Evolutionary conservation across 164 flowering plant genomes (phyloP), one percentile per base, ranked within the genome.

Genomic region (Liquidambar formosana): DNA sequence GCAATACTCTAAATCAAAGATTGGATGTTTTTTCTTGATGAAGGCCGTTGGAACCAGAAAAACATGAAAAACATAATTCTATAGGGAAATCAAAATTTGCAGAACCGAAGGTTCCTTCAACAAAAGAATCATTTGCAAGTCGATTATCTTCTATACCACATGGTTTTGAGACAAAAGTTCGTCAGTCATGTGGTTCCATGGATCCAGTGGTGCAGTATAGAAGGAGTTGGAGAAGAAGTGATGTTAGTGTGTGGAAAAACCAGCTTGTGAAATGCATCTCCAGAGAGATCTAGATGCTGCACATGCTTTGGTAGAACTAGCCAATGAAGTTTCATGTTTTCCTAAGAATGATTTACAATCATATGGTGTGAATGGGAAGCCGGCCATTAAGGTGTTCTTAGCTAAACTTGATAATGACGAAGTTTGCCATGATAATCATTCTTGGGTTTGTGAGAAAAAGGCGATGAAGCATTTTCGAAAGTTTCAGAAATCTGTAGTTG

Each of bases 81-180:
- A 89, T 85, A 79, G 93, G 97, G 49, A 76, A 73, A 46, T 65
- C 83, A 72, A 91, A 86, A 81, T 65, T 78, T 48, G 81, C 79
- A 52, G 84, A 84, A 44, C 76, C 79, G 21, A 86, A 85, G 70
- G 19, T 70, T n/a, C 65, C 78, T 70, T 67, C 80, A 13, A 65
- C 61, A 9, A 84, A 80, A 76, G 82, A 80, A 18, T 33, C 41
- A 33, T 26, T 71, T 47, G 58, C 18, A 23, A 73, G 80, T 14
- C 77, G 71, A 5, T 51, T 66, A 74, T 61, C 82, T 71, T 53
- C 78, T 46, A 68, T 12, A 71, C 73, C 80, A 51, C 79, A 68
- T 63, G 82, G 73, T 18, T 14, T 74, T 66, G 88, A 79, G 57
- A 62, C 60, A 72, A 88, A 79, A 71, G 56, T 79, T 51, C 79